Conservation (phyloP, 2,329 filamentous ascomycete species). For the Epichloe sibirici region DNA sequence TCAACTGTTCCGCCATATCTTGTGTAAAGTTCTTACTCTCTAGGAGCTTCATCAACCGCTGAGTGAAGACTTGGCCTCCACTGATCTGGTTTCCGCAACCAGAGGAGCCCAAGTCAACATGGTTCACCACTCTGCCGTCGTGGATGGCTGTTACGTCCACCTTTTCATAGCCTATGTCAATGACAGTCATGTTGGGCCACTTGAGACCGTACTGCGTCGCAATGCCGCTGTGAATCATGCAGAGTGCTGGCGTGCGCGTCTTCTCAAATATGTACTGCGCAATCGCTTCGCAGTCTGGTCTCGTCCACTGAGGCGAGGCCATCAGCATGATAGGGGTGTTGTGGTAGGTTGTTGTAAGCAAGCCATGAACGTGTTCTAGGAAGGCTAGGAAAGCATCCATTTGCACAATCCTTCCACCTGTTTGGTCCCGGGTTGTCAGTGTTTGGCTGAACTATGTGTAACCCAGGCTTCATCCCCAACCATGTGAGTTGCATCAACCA, state of each 20-base stretch:
- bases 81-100: conserved; percentile 42
- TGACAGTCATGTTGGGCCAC: conserved; percentile 64
- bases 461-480: no score
- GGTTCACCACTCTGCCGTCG: conserved; percentile 65
- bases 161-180: conserved; percentile 88
- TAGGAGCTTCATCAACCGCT: conserved; percentile 56
- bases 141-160: conserved; percentile 84
- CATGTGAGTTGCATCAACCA: background rate
- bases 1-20: conserved; percentile 60
- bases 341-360: conserved; percentile 83
- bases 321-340: conserved; percentile 92
- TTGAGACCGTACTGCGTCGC: conserved; percentile 77
- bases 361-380: conserved; percentile 80
- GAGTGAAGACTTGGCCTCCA: conserved; percentile 81
- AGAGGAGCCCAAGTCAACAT: conserved; percentile 46
- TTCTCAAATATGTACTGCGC: conserved; percentile 96
- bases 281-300: conserved; percentile 74
- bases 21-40: conserved; percentile 43
- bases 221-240: conserved; percentile 77
- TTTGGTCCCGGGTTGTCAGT: background rate
- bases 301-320: conserved; percentile 80
- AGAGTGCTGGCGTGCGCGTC: conserved; percentile 86
- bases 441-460: background rate
- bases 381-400: conserved; percentile 92
- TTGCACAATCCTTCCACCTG: conserved; percentile 70